A percentile compares a stretch with the other conserved stretches of the same genome.
Conservation (phyloP, 192 early-diverging fungal species). For the Entomortierella chlamydospora region DNA sequence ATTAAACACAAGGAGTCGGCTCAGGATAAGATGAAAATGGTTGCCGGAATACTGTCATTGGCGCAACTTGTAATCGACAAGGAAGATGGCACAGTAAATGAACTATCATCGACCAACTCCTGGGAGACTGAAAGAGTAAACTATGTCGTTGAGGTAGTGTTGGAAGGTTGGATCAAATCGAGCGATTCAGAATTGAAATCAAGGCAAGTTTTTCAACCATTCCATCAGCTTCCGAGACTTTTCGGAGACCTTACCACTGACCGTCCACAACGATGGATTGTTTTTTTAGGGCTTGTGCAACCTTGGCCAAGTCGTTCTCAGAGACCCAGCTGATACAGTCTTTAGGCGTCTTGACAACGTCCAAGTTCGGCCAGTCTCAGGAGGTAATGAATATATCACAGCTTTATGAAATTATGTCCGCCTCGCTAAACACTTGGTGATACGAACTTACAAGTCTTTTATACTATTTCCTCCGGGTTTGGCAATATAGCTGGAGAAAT, state of each 20-base stretch:
- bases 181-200: not conserved
- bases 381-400: slow-evolving; percentile 1
- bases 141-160: not conserved
- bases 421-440: not conserved
- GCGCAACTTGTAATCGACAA: not conserved
- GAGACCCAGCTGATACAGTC: not conserved
- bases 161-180: not conserved
- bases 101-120: not conserved
- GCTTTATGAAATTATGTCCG: not conserved
- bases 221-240: no score
- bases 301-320: not conserved
- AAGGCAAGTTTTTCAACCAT: not conserved
- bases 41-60: not conserved
- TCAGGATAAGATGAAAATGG: not conserved
- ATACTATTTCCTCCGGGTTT: no score
- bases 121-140: slow-evolving; percentile 7
- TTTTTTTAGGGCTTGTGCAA: slow-evolving; percentile 4
- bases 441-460: no score
- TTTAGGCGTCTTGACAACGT: slow-evolving; percentile 12
- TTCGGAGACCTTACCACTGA: not conserved
- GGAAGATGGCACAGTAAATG: not conserved
- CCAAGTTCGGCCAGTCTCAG: not conserved
- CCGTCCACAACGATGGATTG: not conserved
- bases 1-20: not conserved
- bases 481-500: not conserved